These are phyloP conservation scores for Draba incana DNA, from an alignment of 345 rosid species.

Conservation along the genomic window DNA sequence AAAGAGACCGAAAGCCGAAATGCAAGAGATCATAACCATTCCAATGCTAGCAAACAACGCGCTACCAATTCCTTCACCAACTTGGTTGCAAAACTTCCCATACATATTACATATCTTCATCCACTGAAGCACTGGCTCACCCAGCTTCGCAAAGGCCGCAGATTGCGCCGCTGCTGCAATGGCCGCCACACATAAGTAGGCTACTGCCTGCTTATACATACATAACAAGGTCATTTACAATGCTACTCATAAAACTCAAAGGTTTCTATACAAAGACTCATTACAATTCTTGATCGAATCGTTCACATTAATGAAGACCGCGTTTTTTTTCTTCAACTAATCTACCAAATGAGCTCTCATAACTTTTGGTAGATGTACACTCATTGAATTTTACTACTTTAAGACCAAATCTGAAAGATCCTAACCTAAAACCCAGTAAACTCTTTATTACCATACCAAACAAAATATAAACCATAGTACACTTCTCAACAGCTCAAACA, in stretches of 20 bases:
- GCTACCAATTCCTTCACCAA: slow-evolving; percentile 69
- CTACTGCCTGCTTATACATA: slow-evolving; percentile 59
- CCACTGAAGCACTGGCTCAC: slow-evolving; percentile 87
- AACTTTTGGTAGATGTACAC: slow-evolving; percentile 14
- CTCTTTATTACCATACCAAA: slow-evolving; percentile 22
- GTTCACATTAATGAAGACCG: not conserved
- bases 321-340: no score
- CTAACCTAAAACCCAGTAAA: slow-evolving; percentile 10
- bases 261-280: not conserved
- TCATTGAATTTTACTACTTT: not conserved
- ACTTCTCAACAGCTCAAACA: slow-evolving; percentile 10
- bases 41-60: slow-evolving; percentile 59
- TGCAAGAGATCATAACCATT: slow-evolving; percentile 61
- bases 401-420: slow-evolving; percentile 3
- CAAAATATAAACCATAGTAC: not conserved
- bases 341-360: not conserved
- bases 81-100: slow-evolving; percentile 82
- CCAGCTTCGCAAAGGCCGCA: slow-evolving; percentile 74
- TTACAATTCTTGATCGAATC: not conserved
- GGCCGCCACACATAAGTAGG: slow-evolving; percentile 70
- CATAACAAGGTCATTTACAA: slow-evolving; percentile 15
- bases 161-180: slow-evolving; percentile 80
- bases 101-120: slow-evolving; percentile 79
- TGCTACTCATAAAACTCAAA: not conserved
- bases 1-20: slow-evolving; percentile 83